Conservation (phyloP, 73 alveolate genomes). For the Blepharisma stoltei region DNA sequence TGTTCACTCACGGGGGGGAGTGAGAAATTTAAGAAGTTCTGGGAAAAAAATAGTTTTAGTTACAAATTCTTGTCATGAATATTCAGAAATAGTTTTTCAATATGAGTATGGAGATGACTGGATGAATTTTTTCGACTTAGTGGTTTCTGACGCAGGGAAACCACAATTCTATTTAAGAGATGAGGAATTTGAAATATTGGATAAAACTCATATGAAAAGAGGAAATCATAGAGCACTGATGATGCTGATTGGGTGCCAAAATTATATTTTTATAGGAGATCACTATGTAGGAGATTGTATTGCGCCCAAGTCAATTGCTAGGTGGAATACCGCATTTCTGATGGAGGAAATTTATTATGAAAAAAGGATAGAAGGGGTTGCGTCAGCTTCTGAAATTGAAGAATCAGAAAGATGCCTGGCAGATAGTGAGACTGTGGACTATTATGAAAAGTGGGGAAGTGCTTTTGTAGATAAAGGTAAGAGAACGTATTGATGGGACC, state of each 20-base stretch:
- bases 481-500: slow-evolving; percentile 23
- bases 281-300: slow-evolving; percentile 7
- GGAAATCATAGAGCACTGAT: background rate
- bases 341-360: slow-evolving; percentile 22
- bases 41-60: slow-evolving; percentile 21
- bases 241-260: background rate
- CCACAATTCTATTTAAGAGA: background rate
- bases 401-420: background rate
- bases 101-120: slow-evolving; percentile 11
- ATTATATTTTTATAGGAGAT: slow-evolving; percentile 22
- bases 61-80: background rate
- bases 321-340: slow-evolving; percentile 4
- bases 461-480: background rate
- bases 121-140: background rate
- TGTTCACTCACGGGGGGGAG: too few species aligned
- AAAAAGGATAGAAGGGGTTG: background rate
- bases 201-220: background rate
- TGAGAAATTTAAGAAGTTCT: background rate
- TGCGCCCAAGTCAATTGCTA: background rate
- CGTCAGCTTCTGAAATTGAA: background rate
- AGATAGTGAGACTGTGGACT: background rate
- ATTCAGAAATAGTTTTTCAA: background rate
- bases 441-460: slow-evolving; percentile 24
- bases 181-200: slow-evolving; percentile 5
- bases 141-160: slow-evolving; percentile 13